A percentile compares a stretch with the other conserved stretches of the same genome.
These are phyloP conservation scores for Petasospora fabianii DNA, from an alignment of 1,139 yeast genomes.

Conservation along the genomic window DNA sequence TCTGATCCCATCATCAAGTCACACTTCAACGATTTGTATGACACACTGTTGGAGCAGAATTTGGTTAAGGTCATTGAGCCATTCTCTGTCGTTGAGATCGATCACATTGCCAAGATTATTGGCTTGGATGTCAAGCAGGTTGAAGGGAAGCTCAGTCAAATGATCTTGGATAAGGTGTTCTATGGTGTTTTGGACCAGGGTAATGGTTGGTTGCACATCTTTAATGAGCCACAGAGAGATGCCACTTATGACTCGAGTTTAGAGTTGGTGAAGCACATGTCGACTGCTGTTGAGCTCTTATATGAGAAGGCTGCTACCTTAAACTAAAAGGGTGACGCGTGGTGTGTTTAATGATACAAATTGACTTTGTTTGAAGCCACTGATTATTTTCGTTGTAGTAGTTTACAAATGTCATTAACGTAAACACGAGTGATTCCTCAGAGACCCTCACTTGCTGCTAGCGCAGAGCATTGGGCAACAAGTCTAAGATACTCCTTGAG, in stretches of 20 bases:
- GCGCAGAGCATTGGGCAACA: constrained; percentile 41
- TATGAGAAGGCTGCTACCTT: constrained; percentile 90
- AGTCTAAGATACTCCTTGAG: constrained; percentile 57
- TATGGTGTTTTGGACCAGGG: constrained; percentile 98
- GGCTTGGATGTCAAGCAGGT: constrained; percentile 87
- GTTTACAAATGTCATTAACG: background rate
- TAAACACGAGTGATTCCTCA: background rate
- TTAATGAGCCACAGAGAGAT: constrained; percentile 85
- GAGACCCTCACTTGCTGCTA: constrained; percentile 25
- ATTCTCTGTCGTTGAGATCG: constrained; percentile 87
- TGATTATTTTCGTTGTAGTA: background rate
- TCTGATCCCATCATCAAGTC: constrained; percentile 86
- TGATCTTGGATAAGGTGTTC: constrained; percentile 92
- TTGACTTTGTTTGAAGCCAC: too few relatives aligned
- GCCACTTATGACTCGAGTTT: constrained; percentile 86
- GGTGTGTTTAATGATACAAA: too few relatives aligned
- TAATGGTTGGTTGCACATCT: constrained; percentile 93
- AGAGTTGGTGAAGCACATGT: constrained; percentile 82
- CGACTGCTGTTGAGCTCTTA: constrained; percentile 82
- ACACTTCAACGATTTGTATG: constrained; percentile 90
- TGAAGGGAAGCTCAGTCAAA: constrained; percentile 91
- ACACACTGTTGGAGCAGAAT: constrained; percentile 88
- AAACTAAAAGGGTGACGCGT: too few relatives aligned
- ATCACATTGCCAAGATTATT: constrained; percentile 82
- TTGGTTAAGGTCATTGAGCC: constrained; percentile 94